Base-by-base conservation (phyloP, 306 rosid genomes). In the Rosa chinensis region DNA sequence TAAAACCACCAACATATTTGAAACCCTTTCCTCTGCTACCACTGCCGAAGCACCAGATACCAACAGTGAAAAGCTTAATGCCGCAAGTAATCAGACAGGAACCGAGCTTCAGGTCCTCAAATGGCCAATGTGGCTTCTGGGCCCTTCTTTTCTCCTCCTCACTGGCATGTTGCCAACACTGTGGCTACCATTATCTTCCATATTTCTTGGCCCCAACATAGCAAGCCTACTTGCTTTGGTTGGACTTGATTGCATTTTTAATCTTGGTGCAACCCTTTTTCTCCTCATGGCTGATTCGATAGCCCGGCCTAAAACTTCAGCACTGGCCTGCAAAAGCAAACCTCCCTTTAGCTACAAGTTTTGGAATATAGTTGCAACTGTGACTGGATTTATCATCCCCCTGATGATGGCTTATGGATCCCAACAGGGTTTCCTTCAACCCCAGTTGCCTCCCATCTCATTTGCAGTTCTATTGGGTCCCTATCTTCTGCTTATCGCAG, bases 271-370 rank as follows among this genome's bases (percentile, higher is more conserved):
- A n/a, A 87, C 94, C 32, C 93, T 92, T 81, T 94, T 90, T 75
- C 97, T 94, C 78, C 98, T 94, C 84, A 92, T 92, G 97, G 98
- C 98, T 14, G 98, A 92, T 74, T 84, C 94, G 21, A 86, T 92
- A 78, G 91, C 94, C 8, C 88, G 89, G 53, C 93, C 92, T 4
- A 89, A 88, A 85, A 18, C 55, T 66, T 79, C 93, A 42, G 76
- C 72, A 17, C 85, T 88, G 75, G 77, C 83, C 20, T 70, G 86
- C 83, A 88, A 83, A 76, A 94, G 94, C 85, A 83, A 90, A 84
- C 89, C 97, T 75, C 98, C 98, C 53, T 84, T 90, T 73, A 92
- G 97, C 80, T 92, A 92, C 89, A 93, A 87, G 85, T 87, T 90
- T 87, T 94, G 97, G 97, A 94, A 94, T 85, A 81, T 89, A 52